Evolutionary conservation across 2,329 filamentous ascomycete genomes (phyloP).

Genomic region (Leptographium procerum): DNA sequence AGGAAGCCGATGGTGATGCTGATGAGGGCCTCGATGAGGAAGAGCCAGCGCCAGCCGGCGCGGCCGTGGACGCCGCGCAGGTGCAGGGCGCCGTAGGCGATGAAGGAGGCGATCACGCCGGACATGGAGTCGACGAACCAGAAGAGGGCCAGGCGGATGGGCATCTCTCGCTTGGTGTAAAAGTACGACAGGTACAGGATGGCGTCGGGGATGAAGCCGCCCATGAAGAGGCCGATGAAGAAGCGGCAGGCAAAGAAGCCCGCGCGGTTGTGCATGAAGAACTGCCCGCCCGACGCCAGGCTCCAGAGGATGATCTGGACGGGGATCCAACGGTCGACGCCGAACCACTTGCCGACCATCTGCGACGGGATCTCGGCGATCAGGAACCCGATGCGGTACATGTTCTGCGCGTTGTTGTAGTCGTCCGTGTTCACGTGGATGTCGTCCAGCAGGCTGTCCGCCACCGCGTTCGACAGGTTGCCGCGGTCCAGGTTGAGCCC

Average conservation of each 20-base stretch:
- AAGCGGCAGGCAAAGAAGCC: slow-evolving; percentile 14
- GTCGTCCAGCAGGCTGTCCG: slow-evolving; percentile 21
- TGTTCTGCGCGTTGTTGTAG: slow-evolving; percentile 38
- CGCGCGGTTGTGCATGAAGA: slow-evolving; percentile 12
- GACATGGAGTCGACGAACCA: slow-evolving; percentile 25
- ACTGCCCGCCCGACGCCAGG: slow-evolving; percentile 19
- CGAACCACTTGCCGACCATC: slow-evolving; percentile 42
- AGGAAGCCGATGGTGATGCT: slow-evolving; percentile 35
- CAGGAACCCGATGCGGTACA: slow-evolving; percentile 40
- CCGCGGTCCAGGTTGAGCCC: slow-evolving; percentile 24
- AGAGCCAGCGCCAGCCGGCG: slow-evolving; percentile 35
- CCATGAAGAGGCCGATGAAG: slow-evolving; percentile 13
- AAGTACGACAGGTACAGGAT: slow-evolving; percentile 23
- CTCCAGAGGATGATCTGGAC: slow-evolving; percentile 22
- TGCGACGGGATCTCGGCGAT: slow-evolving; percentile 47
- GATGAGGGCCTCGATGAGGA: slow-evolving; percentile 44
- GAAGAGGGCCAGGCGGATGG: slow-evolving; percentile 21
- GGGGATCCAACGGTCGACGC: slow-evolving; percentile 23
- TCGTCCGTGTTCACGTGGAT: slow-evolving; percentile 24
- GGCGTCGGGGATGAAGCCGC: slow-evolving; percentile 8
- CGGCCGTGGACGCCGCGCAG: slow-evolving; percentile 25
- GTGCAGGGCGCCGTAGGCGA: slow-evolving; percentile 25
- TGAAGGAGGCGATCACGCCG: slow-evolving; percentile 21
- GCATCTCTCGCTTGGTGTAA: slow-evolving; percentile 20
- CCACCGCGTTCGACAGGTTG: slow-evolving; percentile 23